These are phyloP conservation scores for Termitomyces sp. DNA, from an alignment of 768 basidiomycete genomes.

Conservation along the genomic window DNA sequence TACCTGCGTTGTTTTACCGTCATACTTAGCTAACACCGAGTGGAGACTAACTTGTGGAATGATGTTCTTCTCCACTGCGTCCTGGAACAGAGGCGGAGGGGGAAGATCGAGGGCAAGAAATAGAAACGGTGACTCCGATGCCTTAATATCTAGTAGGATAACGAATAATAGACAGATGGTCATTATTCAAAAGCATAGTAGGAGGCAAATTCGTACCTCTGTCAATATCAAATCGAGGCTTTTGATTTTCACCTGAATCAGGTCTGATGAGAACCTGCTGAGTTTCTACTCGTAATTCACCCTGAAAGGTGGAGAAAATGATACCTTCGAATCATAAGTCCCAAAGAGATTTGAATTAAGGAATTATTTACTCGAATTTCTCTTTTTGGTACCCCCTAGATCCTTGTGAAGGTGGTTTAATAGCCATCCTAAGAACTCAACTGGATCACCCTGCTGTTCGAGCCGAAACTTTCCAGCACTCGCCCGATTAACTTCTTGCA, in stretches of 20 bases:
- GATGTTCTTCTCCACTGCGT: slow-evolving; percentile 95
- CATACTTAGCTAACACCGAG: slow-evolving; percentile 88
- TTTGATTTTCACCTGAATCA: slow-evolving; percentile 68
- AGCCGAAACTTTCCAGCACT: slow-evolving; percentile 89
- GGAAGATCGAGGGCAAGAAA: slow-evolving; percentile 96
- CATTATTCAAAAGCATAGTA: background rate
- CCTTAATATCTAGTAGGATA: slow-evolving; percentile 70
- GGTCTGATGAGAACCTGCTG: slow-evolving; percentile 89
- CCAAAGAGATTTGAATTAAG: slow-evolving; percentile 7
- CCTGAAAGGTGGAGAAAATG: slow-evolving; percentile 92
- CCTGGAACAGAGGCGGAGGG: slow-evolving; percentile 96
- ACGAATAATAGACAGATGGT: slow-evolving; percentile 1
- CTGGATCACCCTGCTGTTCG: slow-evolving; percentile 93
- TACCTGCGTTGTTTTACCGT: slow-evolving; percentile 87
- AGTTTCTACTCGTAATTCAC: slow-evolving; percentile 86
- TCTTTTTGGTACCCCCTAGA: slow-evolving; percentile 90
- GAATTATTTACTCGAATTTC: slow-evolving; percentile 70
- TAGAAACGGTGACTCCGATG: slow-evolving; percentile 82
- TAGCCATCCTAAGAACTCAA: slow-evolving; percentile 94
- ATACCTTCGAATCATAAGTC: slow-evolving; percentile 50
- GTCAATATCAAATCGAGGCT: slow-evolving; percentile 91
- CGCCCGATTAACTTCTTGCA: slow-evolving; percentile 92
- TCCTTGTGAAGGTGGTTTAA: slow-evolving; percentile 92
- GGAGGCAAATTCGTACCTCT: slow-evolving; percentile 56
- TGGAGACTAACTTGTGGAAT: slow-evolving; percentile 96